Evolutionary conservation across 306 rosid genomes (phyloP), one percentile per base, ranked within the genome.

Genomic region (Cicer arietinum): DNA sequence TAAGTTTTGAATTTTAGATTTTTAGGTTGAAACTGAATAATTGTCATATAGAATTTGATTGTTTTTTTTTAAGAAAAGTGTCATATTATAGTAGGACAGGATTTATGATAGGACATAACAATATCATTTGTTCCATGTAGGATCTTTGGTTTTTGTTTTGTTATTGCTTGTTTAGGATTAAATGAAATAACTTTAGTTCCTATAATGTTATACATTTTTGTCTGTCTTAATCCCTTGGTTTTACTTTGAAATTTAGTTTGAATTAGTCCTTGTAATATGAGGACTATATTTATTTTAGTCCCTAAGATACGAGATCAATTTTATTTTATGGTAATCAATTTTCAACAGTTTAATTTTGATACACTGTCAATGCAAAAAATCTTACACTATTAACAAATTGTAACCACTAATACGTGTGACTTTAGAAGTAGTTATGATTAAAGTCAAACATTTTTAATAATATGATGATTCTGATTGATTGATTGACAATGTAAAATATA

Each of bases 1-100:
- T 30, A 30, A 30, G 4, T 51, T 51, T 14, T 51, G 22, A 51
- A 18, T 51, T 51, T 1, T 50, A 50, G 54, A 13, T n/a, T n/a
- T 48, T 12, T 12, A 4, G 7, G 8, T 48, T 13, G 54, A 48
- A 8, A 30, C 37, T 30, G 37, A 30, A 30, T 30, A 30, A 30
- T 30, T 30, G 37, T 30, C 51, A 14, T 62, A 54, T 62, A 54
- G 25, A 61, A 52, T 52, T 30, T 79, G 6, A 8, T 64, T 43
- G 10, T 52, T 22, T 16, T 22, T n/a, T 59, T 58, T 45, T 43
- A 25, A 25, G 2, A 43, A 53, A 10, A 56, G 8, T 20, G 3
- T 2, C 62, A 53, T 7, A 22, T 57, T 8, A 53, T 53, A 53
- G 17, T 17, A 20, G 39, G n/a, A 17, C n/a, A 22, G 5, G 37